Conservation (phyloP, 345 rosid species). For the Gossypium rotundifolium region DNA sequence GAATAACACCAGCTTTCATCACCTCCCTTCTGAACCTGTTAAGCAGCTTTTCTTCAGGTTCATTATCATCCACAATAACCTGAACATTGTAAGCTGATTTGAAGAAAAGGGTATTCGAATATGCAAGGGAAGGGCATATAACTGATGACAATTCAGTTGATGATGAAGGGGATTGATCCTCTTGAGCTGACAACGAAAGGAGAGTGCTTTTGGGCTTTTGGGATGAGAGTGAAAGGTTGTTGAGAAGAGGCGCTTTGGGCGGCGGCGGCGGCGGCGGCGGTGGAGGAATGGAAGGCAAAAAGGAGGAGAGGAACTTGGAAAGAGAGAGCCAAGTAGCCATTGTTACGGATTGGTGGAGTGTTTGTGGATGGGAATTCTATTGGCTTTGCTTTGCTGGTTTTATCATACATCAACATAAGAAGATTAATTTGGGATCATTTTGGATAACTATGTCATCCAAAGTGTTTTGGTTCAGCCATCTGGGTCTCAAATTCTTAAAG, state of each 20-base stretch:
- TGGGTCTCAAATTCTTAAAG: too few relatives aligned
- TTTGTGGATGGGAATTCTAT: slow-evolving; percentile 26
- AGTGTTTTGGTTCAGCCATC: too few relatives aligned
- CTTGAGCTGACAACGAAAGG: slow-evolving; percentile 23
- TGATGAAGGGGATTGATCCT: slow-evolving; percentile 11
- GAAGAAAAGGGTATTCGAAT: slow-evolving; percentile 68
- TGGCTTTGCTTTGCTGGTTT: slow-evolving; percentile 2
- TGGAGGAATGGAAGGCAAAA: slow-evolving; percentile 43
- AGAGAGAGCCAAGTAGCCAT: slow-evolving; percentile 72
- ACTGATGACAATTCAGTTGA: slow-evolving; percentile 56
- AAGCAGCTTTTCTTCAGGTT: slow-evolving; percentile 50
- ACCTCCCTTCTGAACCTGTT: slow-evolving; percentile 70
- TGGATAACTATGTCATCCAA: too few relatives aligned
- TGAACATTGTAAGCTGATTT: slow-evolving; percentile 66
- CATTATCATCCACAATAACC: slow-evolving; percentile 65
- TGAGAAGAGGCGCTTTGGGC: slow-evolving; percentile 19
- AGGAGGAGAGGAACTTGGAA: slow-evolving; percentile 57
- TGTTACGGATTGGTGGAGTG: neutral
- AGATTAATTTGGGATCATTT: too few relatives aligned
- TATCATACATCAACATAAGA: neutral
- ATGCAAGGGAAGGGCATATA: slow-evolving; percentile 66
- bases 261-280: slow-evolving; percentile 15
- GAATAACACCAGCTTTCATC: slow-evolving; percentile 73
- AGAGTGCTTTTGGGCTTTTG: slow-evolving; percentile 22
- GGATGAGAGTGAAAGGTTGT: slow-evolving; percentile 23